Evolutionary conservation across 164 flowering plant species (phyloP), one percentile per base, ranked within the genome.

Genomic region (Stephania cephalantha): DNA sequence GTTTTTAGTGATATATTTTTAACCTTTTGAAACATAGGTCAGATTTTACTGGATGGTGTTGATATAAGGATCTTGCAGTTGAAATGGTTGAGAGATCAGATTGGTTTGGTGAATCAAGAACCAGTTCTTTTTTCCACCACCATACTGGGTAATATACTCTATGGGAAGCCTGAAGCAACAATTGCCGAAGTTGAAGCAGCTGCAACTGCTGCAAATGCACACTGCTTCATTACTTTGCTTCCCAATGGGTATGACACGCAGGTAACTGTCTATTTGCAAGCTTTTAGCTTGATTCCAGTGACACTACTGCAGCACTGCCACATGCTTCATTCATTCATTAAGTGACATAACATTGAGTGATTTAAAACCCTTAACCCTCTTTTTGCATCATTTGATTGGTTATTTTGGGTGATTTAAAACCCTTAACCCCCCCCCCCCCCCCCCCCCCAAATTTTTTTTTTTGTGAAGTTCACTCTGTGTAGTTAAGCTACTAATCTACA

Each of bases 111-210:
- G 76, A 95, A 91, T 79, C 99, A 95, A 83, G 99, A 95, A 76
- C 99, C 99, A 17, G 97, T 97, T 2, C 92, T 95, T 17, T 95
- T 95, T 83, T 97, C 99, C 0, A 95, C 98, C 68, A 90, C 97
- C 72, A 93, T 95, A 68, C 90, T 89, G 69, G 97, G 90, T 73
- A 95, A 95, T 82, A 92, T 95, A 71, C 89, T 91, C 69, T 90
- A 93, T 79, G 99, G 97, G 63, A 95, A 91, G 83, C 93, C 95
- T 53, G 97, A 91, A 82, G 99, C 98, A 7, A 86, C 93, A 25
- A 83, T 81, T 77, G 91, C 80, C 58, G 99, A 95, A 81, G 93
- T 95, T 2, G 97, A 93, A 83, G 98, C 91, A 74, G 97, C 99
- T 71, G 84, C 98, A 68, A 76, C 88, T 73, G 92, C 97, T 70